Evolutionary conservation across 2,329 filamentous ascomycete species (phyloP).

Genomic region (Fusarium domesticum): DNA sequence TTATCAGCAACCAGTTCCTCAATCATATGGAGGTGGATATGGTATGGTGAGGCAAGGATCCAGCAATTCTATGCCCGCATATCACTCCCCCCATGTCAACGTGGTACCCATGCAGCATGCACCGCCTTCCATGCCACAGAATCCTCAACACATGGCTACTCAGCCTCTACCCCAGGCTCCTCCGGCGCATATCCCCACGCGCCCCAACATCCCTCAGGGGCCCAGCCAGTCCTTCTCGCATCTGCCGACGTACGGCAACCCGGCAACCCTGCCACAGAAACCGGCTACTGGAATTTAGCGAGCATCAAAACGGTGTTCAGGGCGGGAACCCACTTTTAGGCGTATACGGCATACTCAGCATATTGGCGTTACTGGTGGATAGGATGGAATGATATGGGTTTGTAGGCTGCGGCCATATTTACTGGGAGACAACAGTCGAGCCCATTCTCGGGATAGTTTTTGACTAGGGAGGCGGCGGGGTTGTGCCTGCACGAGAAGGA

Average conservation of each 20-base stretch:
- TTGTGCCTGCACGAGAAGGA: too few relatives aligned
- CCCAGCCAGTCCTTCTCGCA: constrained; percentile 49
- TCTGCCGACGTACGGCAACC: constrained; percentile 57
- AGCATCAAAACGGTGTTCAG: constrained; percentile 27
- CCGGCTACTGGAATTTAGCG: constrained; percentile 49
- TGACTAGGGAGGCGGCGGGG: constrained; percentile 4
- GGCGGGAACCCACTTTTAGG: constrained; percentile 28
- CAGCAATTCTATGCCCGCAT: constrained; percentile 51
- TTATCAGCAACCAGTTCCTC: constrained; percentile 46
- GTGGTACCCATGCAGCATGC: constrained; percentile 39
- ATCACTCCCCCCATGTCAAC: constrained; percentile 39
- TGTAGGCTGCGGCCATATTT: constrained; percentile 30
- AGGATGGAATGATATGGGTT: constrained; percentile 34
- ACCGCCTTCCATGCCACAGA: constrained; percentile 38
- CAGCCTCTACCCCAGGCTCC: constrained; percentile 45
- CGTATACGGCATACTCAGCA: constrained; percentile 38
- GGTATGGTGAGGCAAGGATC: constrained; percentile 57
- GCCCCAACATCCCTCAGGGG: constrained; percentile 44
- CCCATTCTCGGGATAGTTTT: constrained; percentile 26
- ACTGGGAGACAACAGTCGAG: constrained; percentile 31
- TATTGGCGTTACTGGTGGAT: constrained; percentile 40
- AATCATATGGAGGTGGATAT: constrained; percentile 50
- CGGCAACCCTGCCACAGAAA: constrained; percentile 58
- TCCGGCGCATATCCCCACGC: constrained; percentile 44
- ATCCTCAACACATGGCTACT: constrained; percentile 38